phyloP scores from a whole-genome alignment of 345 rosid species.

The Lenwebbia sp. region DNA sequence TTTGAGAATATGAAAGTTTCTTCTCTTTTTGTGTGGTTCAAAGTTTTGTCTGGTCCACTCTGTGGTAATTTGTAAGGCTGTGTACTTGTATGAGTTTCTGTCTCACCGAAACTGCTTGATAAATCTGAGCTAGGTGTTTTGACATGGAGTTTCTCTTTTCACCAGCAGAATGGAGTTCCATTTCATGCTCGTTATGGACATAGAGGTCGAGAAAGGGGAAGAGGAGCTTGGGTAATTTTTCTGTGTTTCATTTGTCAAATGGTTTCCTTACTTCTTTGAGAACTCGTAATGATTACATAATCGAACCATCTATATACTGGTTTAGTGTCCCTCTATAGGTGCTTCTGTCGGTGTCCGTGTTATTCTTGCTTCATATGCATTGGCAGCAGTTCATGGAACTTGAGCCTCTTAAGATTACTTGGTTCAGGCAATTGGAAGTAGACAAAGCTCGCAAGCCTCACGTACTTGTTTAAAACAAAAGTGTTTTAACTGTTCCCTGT shows the following conservation, averaged over 20 bases:
- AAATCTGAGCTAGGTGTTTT: background rate
- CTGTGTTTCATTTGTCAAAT: background rate
- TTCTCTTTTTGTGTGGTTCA: background rate
- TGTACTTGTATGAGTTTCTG: background rate
- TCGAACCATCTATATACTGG: background rate
- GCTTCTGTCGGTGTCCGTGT: background rate
- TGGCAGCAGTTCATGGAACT: background rate
- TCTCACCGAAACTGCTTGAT: background rate
- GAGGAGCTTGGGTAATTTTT: slow-evolving; percentile 74
- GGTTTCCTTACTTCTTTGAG: background rate
- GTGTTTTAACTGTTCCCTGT: background rate
- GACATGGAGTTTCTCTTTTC: background rate
- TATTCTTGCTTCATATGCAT: background rate
- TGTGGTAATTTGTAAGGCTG: background rate
- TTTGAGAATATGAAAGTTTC: background rate
- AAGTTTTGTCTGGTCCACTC: background rate
- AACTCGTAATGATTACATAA: background rate
- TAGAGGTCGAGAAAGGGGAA: slow-evolving; percentile 73
- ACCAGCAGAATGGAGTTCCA: slow-evolving; percentile 60
- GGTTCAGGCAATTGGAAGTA: background rate
- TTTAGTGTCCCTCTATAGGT: background rate
- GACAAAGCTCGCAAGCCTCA: background rate
- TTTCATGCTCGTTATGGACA: slow-evolving; percentile 42
- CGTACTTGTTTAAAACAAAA: background rate
- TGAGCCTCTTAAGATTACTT: background rate